Conservation (phyloP, 768 basidiomycete species). For the Auricularia sp. region DNA sequence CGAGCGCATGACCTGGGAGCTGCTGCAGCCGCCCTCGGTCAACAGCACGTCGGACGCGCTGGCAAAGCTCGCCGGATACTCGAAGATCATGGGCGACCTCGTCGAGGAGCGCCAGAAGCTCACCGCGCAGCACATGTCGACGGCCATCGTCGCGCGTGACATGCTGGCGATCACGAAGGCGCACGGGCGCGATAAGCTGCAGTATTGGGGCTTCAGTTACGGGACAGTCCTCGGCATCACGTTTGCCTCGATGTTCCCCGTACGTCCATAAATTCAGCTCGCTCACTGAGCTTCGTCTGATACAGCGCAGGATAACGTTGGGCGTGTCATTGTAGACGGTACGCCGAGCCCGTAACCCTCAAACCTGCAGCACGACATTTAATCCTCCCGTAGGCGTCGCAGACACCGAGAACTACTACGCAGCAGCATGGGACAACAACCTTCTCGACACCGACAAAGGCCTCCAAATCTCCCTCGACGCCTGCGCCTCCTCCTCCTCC, state of each 20-base stretch:
- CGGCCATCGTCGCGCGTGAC: slow-evolving; percentile 19
- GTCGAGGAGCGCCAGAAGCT: slow-evolving; percentile 10
- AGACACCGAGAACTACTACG: slow-evolving; percentile 17
- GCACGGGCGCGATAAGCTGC: slow-evolving; percentile 20
- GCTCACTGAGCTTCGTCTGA: neutral
- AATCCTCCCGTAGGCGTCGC: slow-evolving; percentile 7
- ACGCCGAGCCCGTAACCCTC: neutral
- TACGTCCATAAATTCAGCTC: neutral
- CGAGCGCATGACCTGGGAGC: slow-evolving; percentile 1
- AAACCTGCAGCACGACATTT: neutral
- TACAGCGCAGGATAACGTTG: slow-evolving; percentile 19
- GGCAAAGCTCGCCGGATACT: neutral
- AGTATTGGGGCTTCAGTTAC: slow-evolving; percentile 21
- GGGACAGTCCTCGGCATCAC: slow-evolving; percentile 12
- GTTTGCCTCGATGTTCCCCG: slow-evolving; percentile 22
- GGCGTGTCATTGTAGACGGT: slow-evolving; percentile 25
- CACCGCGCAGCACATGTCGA: slow-evolving; percentile 16
- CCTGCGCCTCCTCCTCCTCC: slow-evolving; percentile 16
- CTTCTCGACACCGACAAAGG: slow-evolving; percentile 16
- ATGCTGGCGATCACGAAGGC: slow-evolving; percentile 20
- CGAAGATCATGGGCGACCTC: slow-evolving; percentile 5
- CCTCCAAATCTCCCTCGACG: slow-evolving; percentile 9
- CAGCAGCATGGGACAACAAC: slow-evolving; percentile 13
- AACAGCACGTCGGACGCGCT: slow-evolving; percentile 6
- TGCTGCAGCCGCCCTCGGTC: neutral